Base-by-base conservation (phyloP, 2,329 filamentous ascomycete species). In the Diaporthe australafricana region DNA sequence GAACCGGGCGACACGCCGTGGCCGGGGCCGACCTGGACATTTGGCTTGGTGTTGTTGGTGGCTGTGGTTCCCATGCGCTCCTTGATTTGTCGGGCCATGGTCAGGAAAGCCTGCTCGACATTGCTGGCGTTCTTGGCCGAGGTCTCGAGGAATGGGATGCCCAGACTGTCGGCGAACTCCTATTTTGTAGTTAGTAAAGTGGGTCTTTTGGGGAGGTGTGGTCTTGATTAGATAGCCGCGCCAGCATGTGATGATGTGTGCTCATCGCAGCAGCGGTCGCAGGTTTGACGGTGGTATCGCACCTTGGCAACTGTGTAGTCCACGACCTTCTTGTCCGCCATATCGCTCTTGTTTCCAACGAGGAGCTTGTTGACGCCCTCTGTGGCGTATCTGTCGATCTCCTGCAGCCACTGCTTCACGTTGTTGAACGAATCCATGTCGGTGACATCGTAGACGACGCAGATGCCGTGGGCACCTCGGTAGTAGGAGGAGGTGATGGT, bases 351-450 rank as follows among this genome's bases (percentile, higher is more conserved):
- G 93, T 99, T 99, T 81, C 96, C 96, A 75, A 99, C 96, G 74
- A 99, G 92, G 77, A 99, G 90, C 90, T 99, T 99, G 91, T 99
- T 99, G 81, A 99, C 96, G 77, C 96, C 96, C 87, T 99, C 96
- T 77, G 96, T 99, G 79, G 96, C 96, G 81, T 99, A 98, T 84
- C 96, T 92, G 88, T 99, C 96, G 79, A 99, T 99, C 88, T 99
- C 96, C 85, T 99, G 96, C 75, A 99, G 91, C 96, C 96, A 99
- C 89, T 99, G 96, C 93, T 99, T 98, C 80, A 99, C 96, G 88
- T 98, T 99, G 92, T 99, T 98, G 94, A 99, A 99, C 38, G 94
- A 98, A 84, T 98, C 96, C 96, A 98, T 98, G 84, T 99, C 96
- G 78, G 96, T 99, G 81, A 99, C 96, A 92, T 99, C 96, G 90